phyloP scores from a whole-genome alignment of 108 stramenopile genomes.

The Skeletonema marinoi region DNA sequence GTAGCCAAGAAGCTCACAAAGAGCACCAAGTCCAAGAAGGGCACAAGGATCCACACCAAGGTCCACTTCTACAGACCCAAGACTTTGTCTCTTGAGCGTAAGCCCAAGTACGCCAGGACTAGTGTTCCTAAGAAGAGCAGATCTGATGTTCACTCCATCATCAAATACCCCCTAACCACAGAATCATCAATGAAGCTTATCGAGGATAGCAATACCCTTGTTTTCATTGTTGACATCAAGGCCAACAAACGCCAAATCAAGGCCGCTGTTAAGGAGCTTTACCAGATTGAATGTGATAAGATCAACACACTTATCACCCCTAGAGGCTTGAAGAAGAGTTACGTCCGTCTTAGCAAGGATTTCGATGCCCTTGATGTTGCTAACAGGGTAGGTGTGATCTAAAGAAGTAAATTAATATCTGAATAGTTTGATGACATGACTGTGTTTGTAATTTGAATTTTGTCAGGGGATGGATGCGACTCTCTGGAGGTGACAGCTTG shows the following conservation, averaged over 20 bases:
- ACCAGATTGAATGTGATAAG: slow-evolving; percentile 97
- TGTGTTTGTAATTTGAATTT: not conserved
- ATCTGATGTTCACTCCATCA: slow-evolving; percentile 86
- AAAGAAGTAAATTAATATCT: slow-evolving; percentile 38
- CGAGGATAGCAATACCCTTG: slow-evolving; percentile 99
- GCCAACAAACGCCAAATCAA: slow-evolving; percentile 99
- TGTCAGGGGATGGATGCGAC: not conserved
- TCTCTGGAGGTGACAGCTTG: too few relatives aligned
- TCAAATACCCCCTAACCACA: slow-evolving; percentile 99
- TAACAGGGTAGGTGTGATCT: slow-evolving; percentile 99
- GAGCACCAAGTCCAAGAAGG: slow-evolving; percentile 92
- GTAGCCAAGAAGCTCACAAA: slow-evolving; percentile 91
- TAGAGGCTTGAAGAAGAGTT: slow-evolving; percentile 98
- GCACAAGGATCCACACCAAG: slow-evolving; percentile 97
- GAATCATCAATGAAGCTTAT: slow-evolving; percentile 99
- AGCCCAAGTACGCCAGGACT: slow-evolving; percentile 89
- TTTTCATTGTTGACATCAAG: slow-evolving; percentile 99
- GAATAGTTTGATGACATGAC: slow-evolving; percentile 3
- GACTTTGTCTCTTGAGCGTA: slow-evolving; percentile 85
- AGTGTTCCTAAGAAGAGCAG: slow-evolving; percentile 81
- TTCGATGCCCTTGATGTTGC: slow-evolving; percentile 99
- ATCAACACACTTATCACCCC: slow-evolving; percentile 99
- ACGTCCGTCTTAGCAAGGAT: slow-evolving; percentile 97
- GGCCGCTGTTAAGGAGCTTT: slow-evolving; percentile 95
- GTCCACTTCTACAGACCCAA: slow-evolving; percentile 99